These are phyloP conservation scores for Lecanosticta acicola DNA, from an alignment of 2,329 filamentous ascomycete genomes.

Conservation along the genomic window DNA sequence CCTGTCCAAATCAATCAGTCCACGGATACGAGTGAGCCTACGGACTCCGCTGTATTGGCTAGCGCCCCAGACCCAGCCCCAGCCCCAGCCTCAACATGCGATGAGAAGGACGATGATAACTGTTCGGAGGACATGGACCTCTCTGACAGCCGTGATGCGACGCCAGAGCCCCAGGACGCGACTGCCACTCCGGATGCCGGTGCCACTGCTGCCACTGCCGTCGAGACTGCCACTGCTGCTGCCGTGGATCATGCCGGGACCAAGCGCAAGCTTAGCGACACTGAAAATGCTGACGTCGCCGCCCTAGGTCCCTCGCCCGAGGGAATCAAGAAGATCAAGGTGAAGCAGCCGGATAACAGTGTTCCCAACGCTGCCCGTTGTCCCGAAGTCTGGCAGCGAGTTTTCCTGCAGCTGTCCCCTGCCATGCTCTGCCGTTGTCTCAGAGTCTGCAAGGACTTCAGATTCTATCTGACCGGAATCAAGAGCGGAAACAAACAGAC, in stretches of 20 bases:
- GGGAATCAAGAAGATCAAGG: neutral
- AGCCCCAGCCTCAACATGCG: no score
- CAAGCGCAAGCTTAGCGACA: constrained; percentile 29
- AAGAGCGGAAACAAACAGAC: constrained; percentile 14
- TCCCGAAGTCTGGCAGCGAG: constrained; percentile 30
- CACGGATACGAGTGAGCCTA: neutral
- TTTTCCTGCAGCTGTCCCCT: constrained; percentile 30
- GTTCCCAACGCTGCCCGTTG: no score
- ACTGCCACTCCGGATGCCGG: neutral
- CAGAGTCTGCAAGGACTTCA: constrained; percentile 29
- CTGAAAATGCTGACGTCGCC: constrained; percentile 8
- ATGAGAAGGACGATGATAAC: constrained; percentile 18
- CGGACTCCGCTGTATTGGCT: no score
- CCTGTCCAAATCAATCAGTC: neutral
- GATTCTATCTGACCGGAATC: constrained; percentile 24
- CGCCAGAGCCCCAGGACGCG: constrained; percentile 11
- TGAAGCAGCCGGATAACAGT: no score
- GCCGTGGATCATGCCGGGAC: constrained; percentile 15
- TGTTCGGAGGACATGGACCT: constrained; percentile 28
- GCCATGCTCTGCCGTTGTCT: constrained; percentile 30
- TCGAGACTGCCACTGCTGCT: constrained; percentile 3
- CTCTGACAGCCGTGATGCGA: constrained; percentile 21
- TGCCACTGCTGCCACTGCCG: neutral
- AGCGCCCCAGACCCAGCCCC: no score
- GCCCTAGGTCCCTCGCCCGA: neutral